Conservation (phyloP, 768 basidiomycete genomes). For the Auricularia sp. region DNA sequence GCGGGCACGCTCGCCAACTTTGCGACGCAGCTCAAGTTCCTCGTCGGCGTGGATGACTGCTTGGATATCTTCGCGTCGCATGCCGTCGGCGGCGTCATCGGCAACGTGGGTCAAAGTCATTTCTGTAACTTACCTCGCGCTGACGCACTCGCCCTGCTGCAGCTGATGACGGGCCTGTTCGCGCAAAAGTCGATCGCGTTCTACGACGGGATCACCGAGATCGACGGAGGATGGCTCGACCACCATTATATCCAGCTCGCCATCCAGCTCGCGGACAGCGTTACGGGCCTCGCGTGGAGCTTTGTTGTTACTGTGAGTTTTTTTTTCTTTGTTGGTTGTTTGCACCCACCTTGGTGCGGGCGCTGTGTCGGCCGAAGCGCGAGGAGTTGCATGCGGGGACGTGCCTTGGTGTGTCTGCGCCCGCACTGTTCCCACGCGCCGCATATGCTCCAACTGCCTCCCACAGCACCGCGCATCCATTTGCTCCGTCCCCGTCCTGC, state of each 20-base stretch:
- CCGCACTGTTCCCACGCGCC: no score
- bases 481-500: no score
- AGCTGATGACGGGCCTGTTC: conserved; percentile 74
- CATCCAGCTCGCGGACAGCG: conserved; percentile 72
- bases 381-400: no score
- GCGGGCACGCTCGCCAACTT: conserved; percentile 85
- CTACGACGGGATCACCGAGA: conserved; percentile 59
- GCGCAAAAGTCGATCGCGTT: conserved; percentile 65
- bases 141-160: not conserved
- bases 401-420: no score
- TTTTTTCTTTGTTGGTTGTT: not conserved
- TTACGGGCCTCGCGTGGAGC: conserved; percentile 55
- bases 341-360: no score
- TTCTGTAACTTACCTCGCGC: not conserved
- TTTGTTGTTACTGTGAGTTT: conserved; percentile 51
- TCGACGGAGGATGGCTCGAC: conserved; percentile 72
- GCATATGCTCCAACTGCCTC: no score
- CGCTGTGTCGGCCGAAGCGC: no score
- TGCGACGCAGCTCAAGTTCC: conserved; percentile 89
- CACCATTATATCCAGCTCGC: conserved; percentile 59
- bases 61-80: conserved; percentile 90
- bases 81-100: conserved; percentile 66
- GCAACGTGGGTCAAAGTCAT: conserved; percentile 34
- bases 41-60: conserved; percentile 66
- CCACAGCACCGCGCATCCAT: no score